These are phyloP conservation scores for Aspergillus tubingensis DNA, from an alignment of 2,329 filamentous ascomycete species.

Conservation along the genomic window DNA sequence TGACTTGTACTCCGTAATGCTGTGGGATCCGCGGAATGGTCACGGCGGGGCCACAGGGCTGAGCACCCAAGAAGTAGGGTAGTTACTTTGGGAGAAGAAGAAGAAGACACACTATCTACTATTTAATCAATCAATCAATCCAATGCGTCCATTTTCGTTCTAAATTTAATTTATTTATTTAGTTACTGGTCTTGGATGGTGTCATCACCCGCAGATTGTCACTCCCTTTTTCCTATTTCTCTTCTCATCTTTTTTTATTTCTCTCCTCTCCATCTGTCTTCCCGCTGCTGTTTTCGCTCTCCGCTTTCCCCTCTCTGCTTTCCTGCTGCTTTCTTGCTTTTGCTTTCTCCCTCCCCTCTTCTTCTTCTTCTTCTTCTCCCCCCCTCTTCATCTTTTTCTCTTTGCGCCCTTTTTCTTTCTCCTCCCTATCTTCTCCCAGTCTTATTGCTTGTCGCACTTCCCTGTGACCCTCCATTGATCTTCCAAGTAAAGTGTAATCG, in stretches of 20 bases:
- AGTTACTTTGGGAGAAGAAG: background rate
- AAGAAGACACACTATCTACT: no score
- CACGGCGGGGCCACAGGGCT: conserved; percentile 18
- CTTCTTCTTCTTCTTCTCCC: background rate
- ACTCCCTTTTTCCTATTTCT: background rate
- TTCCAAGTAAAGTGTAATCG: background rate
- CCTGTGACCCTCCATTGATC: background rate
- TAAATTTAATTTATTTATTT: background rate
- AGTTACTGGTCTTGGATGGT: background rate
- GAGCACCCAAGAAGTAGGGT: conserved; percentile 3
- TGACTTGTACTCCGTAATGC: no score
- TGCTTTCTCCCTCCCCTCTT: background rate
- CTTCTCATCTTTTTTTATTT: background rate
- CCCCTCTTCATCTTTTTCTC: background rate
- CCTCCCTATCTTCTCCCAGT: background rate
- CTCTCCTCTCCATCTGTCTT: background rate
- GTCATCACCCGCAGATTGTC: background rate
- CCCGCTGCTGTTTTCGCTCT: background rate
- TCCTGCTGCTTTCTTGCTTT: background rate
- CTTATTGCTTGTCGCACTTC: background rate
- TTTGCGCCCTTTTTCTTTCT: background rate
- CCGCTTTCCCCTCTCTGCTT: background rate
- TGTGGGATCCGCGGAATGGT: background rate
- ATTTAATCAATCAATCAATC: no score
- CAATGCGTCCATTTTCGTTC: background rate